phyloP scores from a whole-genome alignment of 345 rosid genomes.

The Eucalyptus melliodora region DNA sequence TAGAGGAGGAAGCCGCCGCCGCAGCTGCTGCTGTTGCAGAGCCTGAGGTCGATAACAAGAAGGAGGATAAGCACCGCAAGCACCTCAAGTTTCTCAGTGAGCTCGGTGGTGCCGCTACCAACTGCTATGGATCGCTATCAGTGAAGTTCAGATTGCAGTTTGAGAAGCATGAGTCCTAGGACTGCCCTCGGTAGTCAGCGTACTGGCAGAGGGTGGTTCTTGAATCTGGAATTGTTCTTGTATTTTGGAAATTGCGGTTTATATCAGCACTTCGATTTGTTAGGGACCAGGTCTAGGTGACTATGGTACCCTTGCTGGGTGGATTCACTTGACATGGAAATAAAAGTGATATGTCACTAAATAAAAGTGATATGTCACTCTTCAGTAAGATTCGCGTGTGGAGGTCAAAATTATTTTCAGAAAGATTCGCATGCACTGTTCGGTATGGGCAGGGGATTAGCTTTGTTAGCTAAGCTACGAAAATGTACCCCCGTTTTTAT shows the following conservation, averaged over 20 bases:
- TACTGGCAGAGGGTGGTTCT: no score
- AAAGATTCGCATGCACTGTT: not conserved
- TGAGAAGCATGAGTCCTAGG: no score
- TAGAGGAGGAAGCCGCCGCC: conserved; percentile 29
- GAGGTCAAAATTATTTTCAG: not conserved
- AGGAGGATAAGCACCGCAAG: rapidly evolving
- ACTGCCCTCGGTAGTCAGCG: no score
- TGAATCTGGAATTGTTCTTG: not conserved
- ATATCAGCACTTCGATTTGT: not conserved
- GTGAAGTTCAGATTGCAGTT: rapidly evolving
- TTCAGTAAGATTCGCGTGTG: not conserved
- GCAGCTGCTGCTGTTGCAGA: conserved; percentile 1
- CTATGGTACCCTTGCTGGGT: not conserved
- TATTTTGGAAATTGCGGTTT: not conserved
- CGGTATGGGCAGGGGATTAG: not conserved
- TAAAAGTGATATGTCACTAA: rapidly evolving
- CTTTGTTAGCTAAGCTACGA: not conserved
- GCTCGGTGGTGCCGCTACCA: rapidly evolving
- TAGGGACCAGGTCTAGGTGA: rapidly evolving
- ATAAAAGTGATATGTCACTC: no score
- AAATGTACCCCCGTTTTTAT: not conserved
- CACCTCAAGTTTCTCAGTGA: rapidly evolving
- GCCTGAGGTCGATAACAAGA: no score
- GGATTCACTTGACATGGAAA: not conserved
- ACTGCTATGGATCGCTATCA: rapidly evolving